Evolutionary conservation across 352 stramenopile genomes (phyloP).

Genomic region (Phytophthora cajani): DNA sequence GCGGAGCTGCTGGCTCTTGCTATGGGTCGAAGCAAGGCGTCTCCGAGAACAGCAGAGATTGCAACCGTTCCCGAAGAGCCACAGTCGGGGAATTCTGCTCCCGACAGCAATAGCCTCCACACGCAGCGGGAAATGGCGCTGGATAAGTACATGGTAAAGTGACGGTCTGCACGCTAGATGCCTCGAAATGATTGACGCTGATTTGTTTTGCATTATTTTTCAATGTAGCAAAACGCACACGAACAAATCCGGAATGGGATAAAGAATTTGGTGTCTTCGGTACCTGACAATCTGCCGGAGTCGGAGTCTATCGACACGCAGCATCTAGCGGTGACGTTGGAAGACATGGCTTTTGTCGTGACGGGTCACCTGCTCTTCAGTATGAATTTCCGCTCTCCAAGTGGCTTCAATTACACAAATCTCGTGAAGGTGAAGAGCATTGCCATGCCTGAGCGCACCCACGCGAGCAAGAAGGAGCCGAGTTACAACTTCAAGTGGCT

Average conservation of each 20-base stretch:
- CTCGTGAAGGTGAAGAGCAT: conserved; percentile 90
- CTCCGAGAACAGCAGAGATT: conserved; percentile 20
- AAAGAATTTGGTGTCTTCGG: conserved; percentile 42
- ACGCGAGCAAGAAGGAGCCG: conserved; percentile 79
- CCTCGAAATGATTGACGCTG: conserved; percentile 10
- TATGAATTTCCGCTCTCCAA: conserved; percentile 77
- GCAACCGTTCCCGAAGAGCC: conserved; percentile 35
- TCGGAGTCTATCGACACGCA: conserved; percentile 44
- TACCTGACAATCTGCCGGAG: conserved; percentile 36
- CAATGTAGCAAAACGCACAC: conserved; percentile 62
- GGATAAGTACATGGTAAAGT: conserved; percentile 79
- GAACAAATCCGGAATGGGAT: conserved; percentile 69
- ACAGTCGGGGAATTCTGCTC: conserved; percentile 23
- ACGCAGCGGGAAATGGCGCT: conserved; percentile 68
- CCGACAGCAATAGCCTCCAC: conserved; percentile 40
- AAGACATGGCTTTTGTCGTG: conserved; percentile 83
- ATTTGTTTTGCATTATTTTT: conserved; percentile 11
- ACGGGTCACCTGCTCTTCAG: conserved; percentile 80
- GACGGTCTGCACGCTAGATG: neutral
- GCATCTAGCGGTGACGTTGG: conserved; percentile 52
- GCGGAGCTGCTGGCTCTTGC: conserved; percentile 38
- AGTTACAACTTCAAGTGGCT: conserved; percentile 94
- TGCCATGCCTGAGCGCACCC: conserved; percentile 51
- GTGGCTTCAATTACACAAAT: conserved; percentile 82
- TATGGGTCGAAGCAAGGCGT: conserved; percentile 23